Evolutionary conservation across 208 protist species (phyloP).

Genomic region (Crithidia fasciculata): DNA sequence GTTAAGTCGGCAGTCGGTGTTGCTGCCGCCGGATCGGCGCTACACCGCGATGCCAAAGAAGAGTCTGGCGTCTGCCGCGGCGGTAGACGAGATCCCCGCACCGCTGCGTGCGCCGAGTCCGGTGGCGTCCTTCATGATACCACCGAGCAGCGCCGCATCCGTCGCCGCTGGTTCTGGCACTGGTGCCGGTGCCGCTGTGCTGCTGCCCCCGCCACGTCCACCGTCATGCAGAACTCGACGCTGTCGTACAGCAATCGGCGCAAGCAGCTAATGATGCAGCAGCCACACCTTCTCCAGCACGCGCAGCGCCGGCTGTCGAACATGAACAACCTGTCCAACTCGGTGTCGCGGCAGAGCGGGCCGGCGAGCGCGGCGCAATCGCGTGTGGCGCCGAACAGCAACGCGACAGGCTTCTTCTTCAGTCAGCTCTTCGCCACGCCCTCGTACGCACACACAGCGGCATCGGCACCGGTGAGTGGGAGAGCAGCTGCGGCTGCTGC

Average conservation of each 20-base stretch:
- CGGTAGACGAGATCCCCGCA: not conserved
- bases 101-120: not conserved
- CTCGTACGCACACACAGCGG: not conserved
- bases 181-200: too few relatives aligned
- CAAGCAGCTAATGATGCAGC: not conserved
- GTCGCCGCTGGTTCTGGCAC: too few relatives aligned
- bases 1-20: not conserved
- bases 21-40: conserved; percentile 19
- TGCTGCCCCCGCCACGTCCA: too few relatives aligned
- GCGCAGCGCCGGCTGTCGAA: conserved; percentile 12
- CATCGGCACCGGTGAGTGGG: not conserved
- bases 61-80: not conserved
- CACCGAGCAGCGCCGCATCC: too few relatives aligned
- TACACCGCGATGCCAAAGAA: conserved; percentile 23
- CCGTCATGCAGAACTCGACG: not conserved
- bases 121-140: conserved; percentile 5
- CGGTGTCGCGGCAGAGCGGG: conserved; percentile 2
- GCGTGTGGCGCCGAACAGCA: not conserved
- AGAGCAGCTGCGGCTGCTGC: not conserved
- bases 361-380: not conserved
- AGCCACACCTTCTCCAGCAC: conserved; percentile 10
- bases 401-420: conserved; percentile 17
- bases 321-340: conserved; percentile 9
- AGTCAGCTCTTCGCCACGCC: conserved; percentile 17
- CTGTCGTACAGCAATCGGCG: conserved; percentile 1